Evolutionary conservation across 176 grass and related monocot species (phyloP).

Genomic region (Sorghum bicolor): Sorghum_bicolor_NCBIv3 NC_012879.2:3089001-3089500

Average conservation of each 20-base stretch:
- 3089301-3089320: too few species aligned
- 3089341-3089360: too few species aligned
- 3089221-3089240: too few species aligned
- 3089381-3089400: too few species aligned
- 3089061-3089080: constrained; percentile 9
- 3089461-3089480: neutral
- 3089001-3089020: neutral
- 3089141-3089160: constrained; percentile 19
- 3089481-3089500: too few species aligned
- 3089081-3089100: constrained; percentile 22
- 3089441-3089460: neutral
- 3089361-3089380: too few species aligned
- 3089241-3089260: too few species aligned
- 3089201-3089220: neutral
- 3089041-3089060: neutral
- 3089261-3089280: too few species aligned
- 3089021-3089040: neutral
- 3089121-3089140: constrained; percentile 39
- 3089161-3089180: neutral
- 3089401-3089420: too few species aligned
- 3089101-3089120: constrained; percentile 25
- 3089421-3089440: too few species aligned
- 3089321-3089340: too few species aligned
- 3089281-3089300: too few species aligned
- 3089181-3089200: neutral